These are phyloP conservation scores for Linanthus parryae DNA, from an alignment of 148 eudicot genomes.

Conservation along the genomic window DNA sequence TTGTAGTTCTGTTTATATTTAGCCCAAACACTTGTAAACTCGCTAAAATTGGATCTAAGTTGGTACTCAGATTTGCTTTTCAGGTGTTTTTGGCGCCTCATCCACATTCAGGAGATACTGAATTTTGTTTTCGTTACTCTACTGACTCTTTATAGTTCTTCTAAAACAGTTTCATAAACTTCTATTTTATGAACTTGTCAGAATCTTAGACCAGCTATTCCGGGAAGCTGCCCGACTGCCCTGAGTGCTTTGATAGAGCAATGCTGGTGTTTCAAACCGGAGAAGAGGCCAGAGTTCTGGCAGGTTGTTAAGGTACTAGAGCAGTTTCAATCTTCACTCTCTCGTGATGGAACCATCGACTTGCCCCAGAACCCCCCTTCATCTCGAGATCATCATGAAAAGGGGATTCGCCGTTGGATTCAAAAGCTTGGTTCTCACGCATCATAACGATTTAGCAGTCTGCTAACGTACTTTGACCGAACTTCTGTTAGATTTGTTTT, in stretches of 20 bases:
- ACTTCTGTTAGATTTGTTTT: too few species aligned
- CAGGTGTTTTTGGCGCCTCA: too few species aligned
- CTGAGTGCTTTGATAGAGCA: slow-evolving; percentile 5
- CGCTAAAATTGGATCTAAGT: too few species aligned
- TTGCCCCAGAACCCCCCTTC: neutral
- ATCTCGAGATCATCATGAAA: neutral
- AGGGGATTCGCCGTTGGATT: slow-evolving; percentile 2
- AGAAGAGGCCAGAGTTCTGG: slow-evolving; percentile 11
- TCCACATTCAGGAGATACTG: too few species aligned
- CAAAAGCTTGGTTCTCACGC: slow-evolving; percentile 9
- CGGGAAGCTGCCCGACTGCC: slow-evolving; percentile 1
- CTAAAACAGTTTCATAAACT: neutral
- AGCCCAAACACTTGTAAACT: too few species aligned
- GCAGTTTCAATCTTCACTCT: slow-evolving; percentile 6
- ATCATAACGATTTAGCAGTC: too few species aligned
- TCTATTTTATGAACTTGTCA: neutral
- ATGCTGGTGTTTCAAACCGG: slow-evolving; percentile 4
- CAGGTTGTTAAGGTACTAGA: slow-evolving; percentile 7
- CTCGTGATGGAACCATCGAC: slow-evolving; percentile 1
- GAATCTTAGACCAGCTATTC: slow-evolving; percentile 7
- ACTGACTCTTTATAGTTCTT: too few species aligned
- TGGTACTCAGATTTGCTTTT: too few species aligned
- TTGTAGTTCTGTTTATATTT: too few species aligned
- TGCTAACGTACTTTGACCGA: too few species aligned
- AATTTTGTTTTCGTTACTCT: too few species aligned